Evolutionary conservation across 2,329 filamentous ascomycete genomes (phyloP).

Genomic region (Alternaria dauci): DNA sequence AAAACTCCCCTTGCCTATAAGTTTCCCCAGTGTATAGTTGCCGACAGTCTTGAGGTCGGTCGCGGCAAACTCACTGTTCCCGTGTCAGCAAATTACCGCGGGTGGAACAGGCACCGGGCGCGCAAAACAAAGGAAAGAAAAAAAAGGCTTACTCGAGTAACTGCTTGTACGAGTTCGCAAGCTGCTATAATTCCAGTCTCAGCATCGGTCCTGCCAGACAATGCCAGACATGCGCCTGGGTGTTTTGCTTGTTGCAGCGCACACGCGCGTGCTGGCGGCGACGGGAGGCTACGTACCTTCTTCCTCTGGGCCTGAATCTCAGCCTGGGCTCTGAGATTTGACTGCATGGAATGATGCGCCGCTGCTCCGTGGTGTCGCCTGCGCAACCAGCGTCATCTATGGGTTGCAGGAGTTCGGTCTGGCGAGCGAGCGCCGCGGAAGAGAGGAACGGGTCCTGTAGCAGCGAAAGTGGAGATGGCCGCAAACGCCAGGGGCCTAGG

Average conservation of each 20-base stretch:
- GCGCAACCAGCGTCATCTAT: conserved; percentile 49
- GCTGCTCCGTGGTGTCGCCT: conserved; percentile 39
- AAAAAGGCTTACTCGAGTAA: conserved; percentile 78
- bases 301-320: conserved; percentile 67
- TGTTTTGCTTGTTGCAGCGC: conserved; percentile 15
- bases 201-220: conserved; percentile 5
- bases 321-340: conserved; percentile 60
- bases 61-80: conserved; percentile 84
- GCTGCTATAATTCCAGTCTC: conserved; percentile 61
- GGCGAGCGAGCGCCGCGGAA: conserved; percentile 37
- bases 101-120: conserved; percentile 9
- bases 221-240: conserved; percentile 3
- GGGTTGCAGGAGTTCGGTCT: conserved; percentile 18
- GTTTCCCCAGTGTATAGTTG: conserved; percentile 88
- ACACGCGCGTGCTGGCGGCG: conserved; percentile 5
- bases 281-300: conserved; percentile 57
- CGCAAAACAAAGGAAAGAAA: conserved; percentile 7
- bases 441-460: conserved; percentile 17
- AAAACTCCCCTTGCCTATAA: conserved; percentile 98
- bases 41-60: conserved; percentile 91
- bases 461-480: conserved; percentile 16
- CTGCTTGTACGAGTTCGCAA: conserved; percentile 96
- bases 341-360: conserved; percentile 54
- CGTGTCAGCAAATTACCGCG: conserved; percentile 25
- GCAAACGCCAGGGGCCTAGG: conserved; percentile 38